Evolutionary conservation across 2,329 filamentous ascomycete species (phyloP), one percentile per base, ranked within the genome.

Genomic region (Colletotrichum chrysophilum): DNA sequence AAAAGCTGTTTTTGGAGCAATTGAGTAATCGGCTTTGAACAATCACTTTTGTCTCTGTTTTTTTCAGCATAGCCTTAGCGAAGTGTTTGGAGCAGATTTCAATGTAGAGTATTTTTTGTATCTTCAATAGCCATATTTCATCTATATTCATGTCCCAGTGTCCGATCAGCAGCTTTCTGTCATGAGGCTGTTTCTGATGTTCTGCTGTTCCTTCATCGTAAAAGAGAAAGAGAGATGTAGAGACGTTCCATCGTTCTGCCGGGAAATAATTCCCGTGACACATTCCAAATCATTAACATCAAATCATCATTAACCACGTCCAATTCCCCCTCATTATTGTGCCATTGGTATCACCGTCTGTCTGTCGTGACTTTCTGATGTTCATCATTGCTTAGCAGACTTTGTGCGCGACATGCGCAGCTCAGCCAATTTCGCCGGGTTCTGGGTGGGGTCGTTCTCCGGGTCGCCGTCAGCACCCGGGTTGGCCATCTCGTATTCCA

Each of bases 401-500:
- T 68, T 75, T 48, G 38, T 68, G 21, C 76, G 76, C 14, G 76
- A 68, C 71, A 78, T 72, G 30, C 75, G 71, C 13, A 78, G 18
- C 65, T 78, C 76, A 13, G 83, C 83, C 38, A 79, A 80, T 80
- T 86, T 87, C 78, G 86, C 84, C 2, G 85, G 83, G 76, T 87
- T 87, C 79, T 84, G 82, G 18, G 85, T 87, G 10, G 86, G 86
- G 78, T 88, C 86, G 62, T 87, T 87, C 28, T 79, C 70, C 43
- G 83, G 81, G 71, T 87, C 86, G 30, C 86, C 86, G 77, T 88
- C 87, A 26, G 87, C 86, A 14, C 86, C 86, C 26, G 87, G 86
- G 76, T 88, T 88, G 13, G 85, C 87, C 85, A 87, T 87, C 81
- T 85, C 84, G 55, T 85, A 85, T 78, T 85, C 84, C 2, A 85